Evolutionary conservation across 106 monocot genomes (phyloP).

Genomic region (Acanthochlamys bracteata): DNA sequence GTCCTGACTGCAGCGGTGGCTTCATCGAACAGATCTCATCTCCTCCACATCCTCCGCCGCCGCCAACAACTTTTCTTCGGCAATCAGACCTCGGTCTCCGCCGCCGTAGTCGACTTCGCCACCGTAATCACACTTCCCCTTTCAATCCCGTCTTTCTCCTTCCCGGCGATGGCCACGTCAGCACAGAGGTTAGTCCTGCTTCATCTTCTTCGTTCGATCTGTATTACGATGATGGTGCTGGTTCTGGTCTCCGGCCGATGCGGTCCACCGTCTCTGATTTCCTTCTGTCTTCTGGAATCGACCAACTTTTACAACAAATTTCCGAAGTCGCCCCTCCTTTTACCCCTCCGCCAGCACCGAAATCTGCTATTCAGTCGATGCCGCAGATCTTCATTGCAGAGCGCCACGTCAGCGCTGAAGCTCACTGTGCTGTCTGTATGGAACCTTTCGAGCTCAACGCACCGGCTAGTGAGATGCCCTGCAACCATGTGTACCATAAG

Average conservation of each 20-base stretch:
- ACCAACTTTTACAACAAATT: conserved; percentile 22
- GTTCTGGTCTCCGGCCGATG: conserved; percentile 17
- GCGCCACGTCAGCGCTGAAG: neutral
- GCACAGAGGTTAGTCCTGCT: neutral
- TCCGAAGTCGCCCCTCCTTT: conserved; percentile 7
- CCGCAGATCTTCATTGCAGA: conserved; percentile 16
- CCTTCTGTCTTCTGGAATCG: conserved; percentile 19
- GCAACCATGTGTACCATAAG: conserved; percentile 31
- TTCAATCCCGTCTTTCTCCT: conserved; percentile 79
- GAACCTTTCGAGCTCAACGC: conserved; percentile 25
- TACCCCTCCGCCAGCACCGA: conserved; percentile 18
- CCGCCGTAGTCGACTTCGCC: conserved; percentile 7
- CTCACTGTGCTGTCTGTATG: conserved; percentile 34
- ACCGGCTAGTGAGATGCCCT: conserved; percentile 32
- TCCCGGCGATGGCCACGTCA: conserved; percentile 15
- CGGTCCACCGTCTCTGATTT: conserved; percentile 21
- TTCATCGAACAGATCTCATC: conserved; percentile 38
- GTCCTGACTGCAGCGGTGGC: conserved; percentile 50
- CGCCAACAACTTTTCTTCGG: neutral
- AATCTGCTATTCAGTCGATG: conserved; percentile 21
- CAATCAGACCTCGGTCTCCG: neutral
- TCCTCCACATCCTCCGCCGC: conserved; percentile 11
- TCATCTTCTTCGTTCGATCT: conserved; percentile 9
- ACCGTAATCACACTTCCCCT: conserved; percentile 25
- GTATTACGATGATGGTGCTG: conserved; percentile 22